A percentile compares a stretch with the other conserved stretches of the same genome.
phyloP scores from a whole-genome alignment of 352 stramenopile species.

The Pythium inflatum region DNA sequence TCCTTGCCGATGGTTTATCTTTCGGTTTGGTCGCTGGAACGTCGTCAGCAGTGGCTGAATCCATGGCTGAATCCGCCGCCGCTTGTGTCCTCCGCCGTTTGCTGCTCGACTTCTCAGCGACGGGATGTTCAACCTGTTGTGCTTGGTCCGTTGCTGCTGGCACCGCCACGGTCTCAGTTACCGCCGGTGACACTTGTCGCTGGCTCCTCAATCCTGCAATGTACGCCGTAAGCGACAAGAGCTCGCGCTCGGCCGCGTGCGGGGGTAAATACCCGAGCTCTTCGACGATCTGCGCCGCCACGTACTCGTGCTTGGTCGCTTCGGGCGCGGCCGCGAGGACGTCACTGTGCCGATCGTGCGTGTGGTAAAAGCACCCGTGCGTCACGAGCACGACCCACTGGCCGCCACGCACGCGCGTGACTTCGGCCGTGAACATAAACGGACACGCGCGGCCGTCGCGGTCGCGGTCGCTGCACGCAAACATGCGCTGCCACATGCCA shows the following conservation, averaged over 20 bases:
- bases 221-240: background rate
- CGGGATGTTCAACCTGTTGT: no score
- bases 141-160: no score
- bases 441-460: background rate
- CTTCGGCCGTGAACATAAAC: constrained; percentile 21
- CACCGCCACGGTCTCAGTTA: background rate
- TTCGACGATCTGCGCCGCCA: background rate
- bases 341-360: background rate
- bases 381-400: constrained; percentile 24
- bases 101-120: background rate
- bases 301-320: background rate
- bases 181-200: background rate
- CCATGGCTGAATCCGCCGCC: background rate
- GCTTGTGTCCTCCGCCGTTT: background rate
- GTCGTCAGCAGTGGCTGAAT: no score
- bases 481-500: constrained; percentile 15
- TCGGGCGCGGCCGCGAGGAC: background rate
- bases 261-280: background rate
- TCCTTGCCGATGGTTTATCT: no score
- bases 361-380: constrained; percentile 15
- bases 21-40: no score
- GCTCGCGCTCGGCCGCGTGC: background rate
- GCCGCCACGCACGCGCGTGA: constrained; percentile 7
- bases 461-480: background rate
- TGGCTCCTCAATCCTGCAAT: background rate